phyloP scores from a whole-genome alignment of 768 basidiomycete species.

The Crepidotus variabilis region DNA sequence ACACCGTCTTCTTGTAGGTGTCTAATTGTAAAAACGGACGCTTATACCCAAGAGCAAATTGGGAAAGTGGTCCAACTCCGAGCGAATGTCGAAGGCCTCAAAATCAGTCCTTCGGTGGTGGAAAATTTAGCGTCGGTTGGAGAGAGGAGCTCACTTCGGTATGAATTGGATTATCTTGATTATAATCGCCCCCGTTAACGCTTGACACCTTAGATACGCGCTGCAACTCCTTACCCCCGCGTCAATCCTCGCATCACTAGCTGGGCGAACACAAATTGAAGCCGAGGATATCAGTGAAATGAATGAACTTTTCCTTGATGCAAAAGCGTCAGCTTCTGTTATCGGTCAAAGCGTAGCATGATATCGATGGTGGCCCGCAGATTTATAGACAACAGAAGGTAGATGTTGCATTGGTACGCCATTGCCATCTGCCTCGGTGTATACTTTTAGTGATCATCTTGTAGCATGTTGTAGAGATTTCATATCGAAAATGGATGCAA shows the following conservation, averaged over 20 bases:
- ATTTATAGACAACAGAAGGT: background rate
- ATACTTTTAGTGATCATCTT: background rate
- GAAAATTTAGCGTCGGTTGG: slow-evolving; percentile 82
- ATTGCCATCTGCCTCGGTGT: background rate
- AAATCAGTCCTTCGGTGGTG: slow-evolving; percentile 69
- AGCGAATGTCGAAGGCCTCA: slow-evolving; percentile 82
- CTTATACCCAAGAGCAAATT: slow-evolving; percentile 81
- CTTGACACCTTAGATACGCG: slow-evolving; percentile 59
- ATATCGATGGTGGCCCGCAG: background rate
- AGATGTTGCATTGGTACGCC: background rate
- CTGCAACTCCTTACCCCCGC: slow-evolving; percentile 90
- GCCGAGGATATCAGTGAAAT: slow-evolving; percentile 91
- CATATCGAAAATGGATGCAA: background rate
- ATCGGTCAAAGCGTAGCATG: slow-evolving; percentile 1
- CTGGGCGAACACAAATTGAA: slow-evolving; percentile 77
- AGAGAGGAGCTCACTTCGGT: slow-evolving; percentile 79
- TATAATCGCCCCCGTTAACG: no score
- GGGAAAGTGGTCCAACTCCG: slow-evolving; percentile 83
- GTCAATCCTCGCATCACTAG: slow-evolving; percentile 76
- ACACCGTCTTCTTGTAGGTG: slow-evolving; percentile 43
- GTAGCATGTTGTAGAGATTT: background rate
- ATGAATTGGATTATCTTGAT: slow-evolving; percentile 16
- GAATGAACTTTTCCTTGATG: slow-evolving; percentile 93
- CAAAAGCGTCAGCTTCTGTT: slow-evolving; percentile 67
- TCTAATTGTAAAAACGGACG: slow-evolving; percentile 92